Evolutionary conservation across 306 rosid species (phyloP).

Genomic region (Amphicarpaea edgeworthii): DNA sequence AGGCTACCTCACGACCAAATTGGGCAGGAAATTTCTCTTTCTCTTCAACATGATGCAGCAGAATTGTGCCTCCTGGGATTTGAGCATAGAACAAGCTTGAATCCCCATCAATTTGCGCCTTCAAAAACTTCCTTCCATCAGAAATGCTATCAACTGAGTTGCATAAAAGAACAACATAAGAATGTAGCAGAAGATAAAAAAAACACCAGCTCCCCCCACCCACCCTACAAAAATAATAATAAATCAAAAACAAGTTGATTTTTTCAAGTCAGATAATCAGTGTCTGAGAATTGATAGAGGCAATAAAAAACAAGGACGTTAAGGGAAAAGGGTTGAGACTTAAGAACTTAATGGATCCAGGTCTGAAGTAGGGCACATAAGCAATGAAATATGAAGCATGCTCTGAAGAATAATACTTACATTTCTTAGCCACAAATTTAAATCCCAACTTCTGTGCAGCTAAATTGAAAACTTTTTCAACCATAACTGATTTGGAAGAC

Average conservation of each 20-base stretch:
- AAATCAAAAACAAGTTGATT: slow-evolving; percentile 14
- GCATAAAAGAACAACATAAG: slow-evolving; percentile 46
- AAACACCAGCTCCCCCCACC: background rate
- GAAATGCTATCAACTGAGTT: slow-evolving; percentile 67
- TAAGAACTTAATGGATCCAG: slow-evolving; percentile 36
- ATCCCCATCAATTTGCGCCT: slow-evolving; percentile 66
- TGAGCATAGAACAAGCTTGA: slow-evolving; percentile 86
- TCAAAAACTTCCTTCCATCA: slow-evolving; percentile 79
- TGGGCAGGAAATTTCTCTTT: slow-evolving; percentile 83
- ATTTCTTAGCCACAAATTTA: slow-evolving; percentile 62
- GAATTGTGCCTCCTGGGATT: slow-evolving; percentile 71
- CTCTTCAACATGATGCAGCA: slow-evolving; percentile 75
- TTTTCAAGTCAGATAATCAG: slow-evolving; percentile 37
- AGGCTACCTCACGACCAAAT: slow-evolving; percentile 97
- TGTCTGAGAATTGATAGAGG: slow-evolving; percentile 32
- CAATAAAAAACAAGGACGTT: slow-evolving; percentile 32
- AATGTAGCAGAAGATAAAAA: slow-evolving; percentile 12
- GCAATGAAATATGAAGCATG: slow-evolving; percentile 32
- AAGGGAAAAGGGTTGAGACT: slow-evolving; percentile 16
- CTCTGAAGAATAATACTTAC: slow-evolving; percentile 53
- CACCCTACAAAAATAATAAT: background rate
- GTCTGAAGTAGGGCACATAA: slow-evolving; percentile 1
- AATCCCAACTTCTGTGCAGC: slow-evolving; percentile 90
- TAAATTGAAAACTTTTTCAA: slow-evolving; percentile 75
- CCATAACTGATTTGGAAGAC: slow-evolving; percentile 69